Base-by-base conservation (phyloP, 495 filamentous ascomycete species). In the Chaetomidium leptoderma region DNA sequence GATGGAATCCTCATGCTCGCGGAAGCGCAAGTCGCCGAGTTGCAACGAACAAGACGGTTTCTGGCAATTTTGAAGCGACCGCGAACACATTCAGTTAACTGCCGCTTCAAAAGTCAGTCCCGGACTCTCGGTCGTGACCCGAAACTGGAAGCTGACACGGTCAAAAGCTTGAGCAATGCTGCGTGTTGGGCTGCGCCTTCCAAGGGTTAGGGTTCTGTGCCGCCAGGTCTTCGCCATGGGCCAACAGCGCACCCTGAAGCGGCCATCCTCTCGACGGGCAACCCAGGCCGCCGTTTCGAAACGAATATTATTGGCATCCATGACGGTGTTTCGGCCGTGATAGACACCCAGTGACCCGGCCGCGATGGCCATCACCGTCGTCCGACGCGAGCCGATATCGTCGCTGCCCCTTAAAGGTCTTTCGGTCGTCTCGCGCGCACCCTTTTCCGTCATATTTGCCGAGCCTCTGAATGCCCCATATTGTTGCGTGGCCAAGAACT, bases 181-280 rank as follows among this genome's bases (percentile, higher is more conserved):
- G 4, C n/a, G 40, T 44, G 40, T 44, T n/a, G 43, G 3, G 21
- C 39, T 43, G 39, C n/a, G n/a, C 39, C n/a, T 8, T 23, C 5
- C n/a, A n/a, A 53, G 49, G 49, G 49, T 53, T 54, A 54, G 51
- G 51, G 51, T 54, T 53, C 26, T n/a, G 37, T 14, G 24, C 51
- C 17, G 16, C 39, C 29, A 6, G 39, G 36, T 27, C 51, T 8
- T 14, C 27, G 3, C 26, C 8, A 8, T 8, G 16, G 51, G 51
- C 51, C 51, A 54, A 54, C 51, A 44, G 11, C 8, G 9, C 2
- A 9, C 36, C 24, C 33, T 16, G 36, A 44, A 44, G 23, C 51
- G 51, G 51, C n/a, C 51, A 23, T n/a, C 6, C 3, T 4, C 11
- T 24, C 30, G 37, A 29, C n/a, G 36, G 16, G 24, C 27, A n/a